phyloP scores from a whole-genome alignment of 192 early-diverging fungal genomes.

The Linnemannia schmuckeri region DNA sequence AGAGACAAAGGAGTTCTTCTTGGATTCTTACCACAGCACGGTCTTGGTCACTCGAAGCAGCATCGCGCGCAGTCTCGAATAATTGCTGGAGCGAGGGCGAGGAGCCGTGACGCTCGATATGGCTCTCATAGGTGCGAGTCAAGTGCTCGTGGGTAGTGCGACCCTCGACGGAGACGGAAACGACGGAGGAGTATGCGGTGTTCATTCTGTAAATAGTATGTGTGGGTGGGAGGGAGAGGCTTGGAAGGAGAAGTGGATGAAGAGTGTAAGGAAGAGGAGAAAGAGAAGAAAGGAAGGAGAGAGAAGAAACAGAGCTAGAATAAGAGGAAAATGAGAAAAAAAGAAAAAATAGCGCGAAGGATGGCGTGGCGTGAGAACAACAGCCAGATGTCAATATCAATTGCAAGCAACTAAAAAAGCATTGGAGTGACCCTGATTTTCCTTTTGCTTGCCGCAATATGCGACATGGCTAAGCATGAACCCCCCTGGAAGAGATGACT shows the following conservation, averaged over 20 bases:
- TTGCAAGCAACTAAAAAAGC: not conserved
- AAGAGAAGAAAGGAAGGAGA: not conserved
- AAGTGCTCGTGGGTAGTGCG: slow-evolving; percentile 17
- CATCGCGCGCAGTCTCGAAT: slow-evolving; percentile 45
- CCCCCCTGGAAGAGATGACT: not conserved
- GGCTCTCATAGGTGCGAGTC: slow-evolving; percentile 22
- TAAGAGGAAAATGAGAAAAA: not conserved
- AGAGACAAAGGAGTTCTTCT: not conserved
- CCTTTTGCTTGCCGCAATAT: not conserved
- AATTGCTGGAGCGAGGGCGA: slow-evolving; percentile 32
- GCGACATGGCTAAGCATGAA: not conserved
- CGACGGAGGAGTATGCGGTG: slow-evolving; percentile 11
- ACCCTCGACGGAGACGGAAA: not conserved
- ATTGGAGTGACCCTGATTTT: not conserved
- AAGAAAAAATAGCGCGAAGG: not conserved
- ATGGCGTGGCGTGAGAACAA: slow-evolving; percentile 11
- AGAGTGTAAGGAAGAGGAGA: not conserved
- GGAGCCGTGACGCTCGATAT: slow-evolving; percentile 20
- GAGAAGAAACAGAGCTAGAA: not conserved
- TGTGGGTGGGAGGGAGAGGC: not conserved
- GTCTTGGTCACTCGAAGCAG: slow-evolving; percentile 41
- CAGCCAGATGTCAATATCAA: not conserved
- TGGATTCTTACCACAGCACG: slow-evolving; percentile 33
- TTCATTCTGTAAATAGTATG: slow-evolving; percentile 12
- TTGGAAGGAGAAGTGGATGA: not conserved